Conservation (phyloP, 2,329 filamentous ascomycete species). For the Dendryphion nanum region DNA sequence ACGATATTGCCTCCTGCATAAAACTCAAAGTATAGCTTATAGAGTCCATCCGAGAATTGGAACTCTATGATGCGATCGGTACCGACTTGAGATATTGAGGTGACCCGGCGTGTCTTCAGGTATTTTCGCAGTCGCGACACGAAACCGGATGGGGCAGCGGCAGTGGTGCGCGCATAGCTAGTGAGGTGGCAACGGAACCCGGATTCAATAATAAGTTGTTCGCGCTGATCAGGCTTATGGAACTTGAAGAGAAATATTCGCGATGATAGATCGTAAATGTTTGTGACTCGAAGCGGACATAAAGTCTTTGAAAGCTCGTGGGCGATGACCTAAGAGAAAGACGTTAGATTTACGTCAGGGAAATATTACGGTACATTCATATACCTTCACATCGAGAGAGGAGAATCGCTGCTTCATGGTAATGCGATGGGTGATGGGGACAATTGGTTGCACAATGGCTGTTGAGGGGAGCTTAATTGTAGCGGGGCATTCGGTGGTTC, state of each 20-base stretch:
- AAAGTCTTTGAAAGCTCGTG: conserved; percentile 83
- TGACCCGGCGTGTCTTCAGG: conserved; percentile 82
- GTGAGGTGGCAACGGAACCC: conserved; percentile 96
- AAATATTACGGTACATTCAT: neutral
- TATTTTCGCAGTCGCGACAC: conserved; percentile 82
- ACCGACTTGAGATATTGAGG: conserved; percentile 78
- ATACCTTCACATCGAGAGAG: conserved; percentile 72
- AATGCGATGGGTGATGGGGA: conserved; percentile 29
- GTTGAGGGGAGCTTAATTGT: too few relatives aligned
- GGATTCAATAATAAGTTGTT: conserved; percentile 89
- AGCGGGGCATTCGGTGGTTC: too few relatives aligned
- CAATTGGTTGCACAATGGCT: neutral
- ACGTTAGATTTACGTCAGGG: neutral
- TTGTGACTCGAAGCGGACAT: conserved; percentile 76
- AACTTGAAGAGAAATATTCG: conserved; percentile 96
- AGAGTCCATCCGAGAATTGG: conserved; percentile 86
- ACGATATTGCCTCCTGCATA: conserved; percentile 96
- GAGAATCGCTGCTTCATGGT: conserved; percentile 78
- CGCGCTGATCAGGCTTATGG: conserved; percentile 81
- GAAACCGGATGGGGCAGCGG: conserved; percentile 79
- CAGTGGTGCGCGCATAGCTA: conserved; percentile 82
- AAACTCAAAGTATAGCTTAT: conserved; percentile 88
- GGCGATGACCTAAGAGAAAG: conserved; percentile 80
- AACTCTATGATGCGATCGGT: conserved; percentile 93
- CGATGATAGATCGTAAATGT: conserved; percentile 94